A percentile compares a stretch with the other conserved stretches of the same genome.
Evolutionary conservation across 2,329 filamentous ascomycete genomes (phyloP).

Genomic region (Diaporthe longicolla): DNA sequence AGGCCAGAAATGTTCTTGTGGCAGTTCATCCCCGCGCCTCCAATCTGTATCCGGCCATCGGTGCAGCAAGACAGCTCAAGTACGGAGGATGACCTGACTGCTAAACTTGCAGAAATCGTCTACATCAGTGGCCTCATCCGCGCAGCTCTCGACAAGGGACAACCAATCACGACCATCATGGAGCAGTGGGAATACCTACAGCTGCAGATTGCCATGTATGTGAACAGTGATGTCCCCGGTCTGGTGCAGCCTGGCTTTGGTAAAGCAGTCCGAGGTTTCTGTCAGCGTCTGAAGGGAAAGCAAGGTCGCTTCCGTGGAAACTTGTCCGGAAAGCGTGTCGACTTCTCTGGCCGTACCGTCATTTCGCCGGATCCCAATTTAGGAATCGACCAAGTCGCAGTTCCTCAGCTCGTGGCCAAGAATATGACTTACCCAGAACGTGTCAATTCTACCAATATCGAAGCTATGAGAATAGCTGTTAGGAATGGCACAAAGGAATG

Average conservation of each 20-base stretch:
- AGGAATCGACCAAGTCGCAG: slow-evolving; percentile 92
- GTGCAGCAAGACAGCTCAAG: slow-evolving; percentile 94
- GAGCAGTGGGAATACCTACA: slow-evolving; percentile 99
- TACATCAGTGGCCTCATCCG: slow-evolving; percentile 91
- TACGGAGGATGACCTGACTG: slow-evolving; percentile 96
- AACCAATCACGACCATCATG: slow-evolving; percentile 90
- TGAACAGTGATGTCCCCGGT: slow-evolving; percentile 95
- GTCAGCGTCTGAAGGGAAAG: slow-evolving; percentile 95
- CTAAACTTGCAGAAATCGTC: slow-evolving; percentile 96
- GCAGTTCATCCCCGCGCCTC: slow-evolving; percentile 95
- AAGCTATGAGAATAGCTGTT: slow-evolving; percentile 82
- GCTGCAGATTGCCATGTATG: slow-evolving; percentile 95
- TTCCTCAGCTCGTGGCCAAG: slow-evolving; percentile 92
- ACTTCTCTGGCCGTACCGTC: slow-evolving; percentile 97
- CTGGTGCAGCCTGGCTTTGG: slow-evolving; percentile 90
- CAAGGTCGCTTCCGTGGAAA: slow-evolving; percentile 98
- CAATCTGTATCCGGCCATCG: slow-evolving; percentile 93
- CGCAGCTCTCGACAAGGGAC: slow-evolving; percentile 85
- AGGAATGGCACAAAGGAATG: slow-evolving; percentile 82
- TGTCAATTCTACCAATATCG: slow-evolving; percentile 86
- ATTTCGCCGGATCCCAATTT: slow-evolving; percentile 98
- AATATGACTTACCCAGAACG: slow-evolving; percentile 96
- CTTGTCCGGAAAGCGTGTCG: slow-evolving; percentile 96
- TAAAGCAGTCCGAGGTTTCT: slow-evolving; percentile 93
- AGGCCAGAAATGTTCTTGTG: slow-evolving; percentile 97